These are phyloP conservation scores for Phytopythium oedochilum DNA, from an alignment of 352 stramenopile genomes.

Conservation along the genomic window DNA sequence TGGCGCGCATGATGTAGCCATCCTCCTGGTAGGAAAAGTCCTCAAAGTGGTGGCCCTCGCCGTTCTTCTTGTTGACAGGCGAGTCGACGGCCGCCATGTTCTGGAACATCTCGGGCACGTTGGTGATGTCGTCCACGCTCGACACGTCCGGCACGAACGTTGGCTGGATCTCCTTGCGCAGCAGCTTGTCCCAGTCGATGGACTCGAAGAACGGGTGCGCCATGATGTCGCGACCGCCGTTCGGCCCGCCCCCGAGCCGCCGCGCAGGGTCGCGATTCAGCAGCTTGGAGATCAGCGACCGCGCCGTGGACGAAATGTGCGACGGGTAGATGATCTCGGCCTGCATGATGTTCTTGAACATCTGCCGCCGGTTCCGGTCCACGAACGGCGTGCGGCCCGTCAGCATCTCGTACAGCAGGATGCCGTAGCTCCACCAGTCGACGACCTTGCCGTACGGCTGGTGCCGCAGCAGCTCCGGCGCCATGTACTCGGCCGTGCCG, in stretches of 20 bases:
- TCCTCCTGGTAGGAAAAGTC: constrained; percentile 90
- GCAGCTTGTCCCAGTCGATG: constrained; percentile 85
- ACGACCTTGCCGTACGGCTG: constrained; percentile 88
- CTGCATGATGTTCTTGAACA: constrained; percentile 92
- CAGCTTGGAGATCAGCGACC: constrained; percentile 85
- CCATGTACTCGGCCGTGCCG: constrained; percentile 88
- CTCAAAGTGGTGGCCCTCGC: constrained; percentile 84
- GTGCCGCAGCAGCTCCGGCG: constrained; percentile 75
- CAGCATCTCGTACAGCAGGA: constrained; percentile 88
- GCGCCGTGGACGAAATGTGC: constrained; percentile 72
- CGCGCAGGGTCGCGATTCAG: constrained; percentile 92
- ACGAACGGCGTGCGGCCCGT: constrained; percentile 85
- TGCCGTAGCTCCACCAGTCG: constrained; percentile 89
- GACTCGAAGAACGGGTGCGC: constrained; percentile 80
- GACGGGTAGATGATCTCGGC: constrained; percentile 85
- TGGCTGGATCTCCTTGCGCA: constrained; percentile 80
- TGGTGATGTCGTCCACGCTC: constrained; percentile 83
- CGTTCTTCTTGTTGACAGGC: constrained; percentile 83
- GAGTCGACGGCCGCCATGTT: constrained; percentile 87
- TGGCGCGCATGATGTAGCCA: constrained; percentile 36
- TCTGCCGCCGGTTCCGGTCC: constrained; percentile 82
- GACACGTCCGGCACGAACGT: constrained; percentile 77
- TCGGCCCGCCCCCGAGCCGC: constrained; percentile 88
- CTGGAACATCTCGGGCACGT: constrained; percentile 88
- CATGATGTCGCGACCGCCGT: constrained; percentile 86